Evolutionary conservation across 1,284 basidiomycete genomes (phyloP).

Genomic region (Trichosporon faecale): DNA sequence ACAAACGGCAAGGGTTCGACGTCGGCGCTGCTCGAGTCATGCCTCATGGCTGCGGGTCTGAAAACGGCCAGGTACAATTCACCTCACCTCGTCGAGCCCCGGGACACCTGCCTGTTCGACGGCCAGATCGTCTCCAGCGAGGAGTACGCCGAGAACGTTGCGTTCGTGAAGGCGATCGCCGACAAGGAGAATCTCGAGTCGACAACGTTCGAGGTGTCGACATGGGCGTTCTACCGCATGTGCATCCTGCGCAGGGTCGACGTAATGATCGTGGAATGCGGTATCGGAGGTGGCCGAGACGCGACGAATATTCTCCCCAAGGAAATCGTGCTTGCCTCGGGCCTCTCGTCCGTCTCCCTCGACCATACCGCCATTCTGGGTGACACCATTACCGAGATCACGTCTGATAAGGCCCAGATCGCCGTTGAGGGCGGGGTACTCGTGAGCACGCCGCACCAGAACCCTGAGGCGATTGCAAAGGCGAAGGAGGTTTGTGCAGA

Average conservation of each 20-base stretch:
- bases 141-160: slow-evolving; percentile 53
- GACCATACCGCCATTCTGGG: slow-evolving; percentile 93
- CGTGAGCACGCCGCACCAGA: slow-evolving; percentile 67
- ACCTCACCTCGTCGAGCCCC: slow-evolving; percentile 77
- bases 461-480: slow-evolving; percentile 57
- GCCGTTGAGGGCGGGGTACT: slow-evolving; percentile 67
- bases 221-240: slow-evolving; percentile 64
- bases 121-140: slow-evolving; percentile 58
- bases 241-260: slow-evolving; percentile 57
- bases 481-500: slow-evolving; percentile 53
- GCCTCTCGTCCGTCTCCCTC: slow-evolving; percentile 79
- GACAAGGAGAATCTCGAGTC: slow-evolving; percentile 62
- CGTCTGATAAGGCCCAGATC: slow-evolving; percentile 81
- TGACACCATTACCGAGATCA: slow-evolving; percentile 68
- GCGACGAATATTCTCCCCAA: slow-evolving; percentile 86
- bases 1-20: slow-evolving; percentile 98
- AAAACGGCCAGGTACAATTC: slow-evolving; percentile 84
- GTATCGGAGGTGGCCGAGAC: slow-evolving; percentile 87
- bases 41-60: slow-evolving; percentile 61
- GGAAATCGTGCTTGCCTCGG: slow-evolving; percentile 68
- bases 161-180: slow-evolving; percentile 48
- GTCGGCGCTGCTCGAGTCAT: slow-evolving; percentile 74
- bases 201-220: slow-evolving; percentile 79
- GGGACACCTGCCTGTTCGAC: slow-evolving; percentile 75
- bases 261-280: slow-evolving; percentile 85